These are phyloP conservation scores for Penicillium manginii DNA, from an alignment of 495 filamentous ascomycete species.

Conservation along the genomic window DNA sequence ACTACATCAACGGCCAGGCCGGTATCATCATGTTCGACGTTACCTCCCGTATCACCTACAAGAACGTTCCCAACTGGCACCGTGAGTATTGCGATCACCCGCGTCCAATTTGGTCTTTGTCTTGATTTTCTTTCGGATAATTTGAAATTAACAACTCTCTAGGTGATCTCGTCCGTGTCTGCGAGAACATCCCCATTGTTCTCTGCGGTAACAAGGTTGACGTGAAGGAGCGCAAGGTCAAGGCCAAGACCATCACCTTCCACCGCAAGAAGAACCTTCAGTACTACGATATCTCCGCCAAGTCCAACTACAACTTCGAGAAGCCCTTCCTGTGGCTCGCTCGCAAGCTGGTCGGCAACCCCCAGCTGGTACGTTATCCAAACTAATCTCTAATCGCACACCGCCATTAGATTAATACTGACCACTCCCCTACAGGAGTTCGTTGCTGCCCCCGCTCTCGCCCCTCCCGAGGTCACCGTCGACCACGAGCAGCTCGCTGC, in stretches of 20 bases:
- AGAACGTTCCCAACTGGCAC: slow-evolving; percentile 99
- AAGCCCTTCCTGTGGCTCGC: slow-evolving; percentile 99
- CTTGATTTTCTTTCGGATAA: neutral
- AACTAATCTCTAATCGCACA: neutral
- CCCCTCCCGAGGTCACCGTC: slow-evolving; percentile 88
- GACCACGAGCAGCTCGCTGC: slow-evolving; percentile 77
- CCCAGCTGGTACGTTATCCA: slow-evolving; percentile 68
- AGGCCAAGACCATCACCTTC: slow-evolving; percentile 99
- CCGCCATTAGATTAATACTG: slow-evolving; percentile 21
- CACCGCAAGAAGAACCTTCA: slow-evolving; percentile 99
- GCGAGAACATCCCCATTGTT: slow-evolving; percentile 99
- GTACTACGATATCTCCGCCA: slow-evolving; percentile 99
- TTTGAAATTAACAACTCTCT: neutral
- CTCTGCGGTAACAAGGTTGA: slow-evolving; percentile 99
- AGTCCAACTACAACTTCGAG: slow-evolving; percentile 99
- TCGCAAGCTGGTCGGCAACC: slow-evolving; percentile 96
- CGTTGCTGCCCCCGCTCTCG: slow-evolving; percentile 91
- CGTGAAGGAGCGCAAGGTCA: slow-evolving; percentile 99
- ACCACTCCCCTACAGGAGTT: slow-evolving; percentile 70
- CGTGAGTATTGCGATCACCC: slow-evolving; percentile 64
- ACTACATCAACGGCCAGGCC: slow-evolving; percentile 99
- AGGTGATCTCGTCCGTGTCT: slow-evolving; percentile 99
- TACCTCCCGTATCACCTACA: slow-evolving; percentile 99
- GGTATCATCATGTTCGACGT: slow-evolving; percentile 99
- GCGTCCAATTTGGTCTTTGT: neutral